Percentiles rank a stretch among this genome's conserved stretches.
Conservation (phyloP, 1,139 yeast genomes). For the Kodamaea sp. region DNA sequence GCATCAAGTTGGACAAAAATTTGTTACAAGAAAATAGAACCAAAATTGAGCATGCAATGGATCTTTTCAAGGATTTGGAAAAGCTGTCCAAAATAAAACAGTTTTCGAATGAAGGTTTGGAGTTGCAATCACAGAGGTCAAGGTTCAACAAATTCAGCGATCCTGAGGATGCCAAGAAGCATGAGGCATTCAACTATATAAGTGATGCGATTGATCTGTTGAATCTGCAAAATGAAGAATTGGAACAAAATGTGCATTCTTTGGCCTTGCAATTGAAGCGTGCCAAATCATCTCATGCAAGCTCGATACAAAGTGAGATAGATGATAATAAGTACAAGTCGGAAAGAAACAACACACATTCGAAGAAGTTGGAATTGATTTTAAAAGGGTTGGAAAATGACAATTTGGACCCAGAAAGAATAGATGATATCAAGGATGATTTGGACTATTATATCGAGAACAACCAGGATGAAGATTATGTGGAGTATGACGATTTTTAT, state of each 20-base stretch:
- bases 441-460: constrained; percentile 92
- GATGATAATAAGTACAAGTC: constrained; percentile 60
- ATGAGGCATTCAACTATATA: constrained; percentile 70
- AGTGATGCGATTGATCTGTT: constrained; percentile 77
- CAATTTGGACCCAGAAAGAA: constrained; percentile 73
- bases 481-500: constrained; percentile 91
- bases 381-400: constrained; percentile 80
- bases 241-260: constrained; percentile 74
- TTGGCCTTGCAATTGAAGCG: constrained; percentile 44
- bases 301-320: constrained; percentile 45
- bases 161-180: constrained; percentile 69
- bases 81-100: constrained; percentile 94
- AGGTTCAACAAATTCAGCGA: constrained; percentile 41
- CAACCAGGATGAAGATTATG: constrained; percentile 92
- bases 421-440: constrained; percentile 82
- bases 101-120: constrained; percentile 90
- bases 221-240: constrained; percentile 73
- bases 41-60: constrained; percentile 91
- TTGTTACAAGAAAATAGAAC: constrained; percentile 74
- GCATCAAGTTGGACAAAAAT: constrained; percentile 83
- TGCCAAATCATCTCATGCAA: constrained; percentile 44
- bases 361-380: constrained; percentile 71
- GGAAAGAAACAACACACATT: constrained; percentile 79
- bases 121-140: constrained; percentile 47
- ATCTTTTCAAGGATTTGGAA: constrained; percentile 91